These are phyloP conservation scores for Amylocarpus encephaloides DNA, from an alignment of 2,329 filamentous ascomycete species.

Conservation along the genomic window DNA sequence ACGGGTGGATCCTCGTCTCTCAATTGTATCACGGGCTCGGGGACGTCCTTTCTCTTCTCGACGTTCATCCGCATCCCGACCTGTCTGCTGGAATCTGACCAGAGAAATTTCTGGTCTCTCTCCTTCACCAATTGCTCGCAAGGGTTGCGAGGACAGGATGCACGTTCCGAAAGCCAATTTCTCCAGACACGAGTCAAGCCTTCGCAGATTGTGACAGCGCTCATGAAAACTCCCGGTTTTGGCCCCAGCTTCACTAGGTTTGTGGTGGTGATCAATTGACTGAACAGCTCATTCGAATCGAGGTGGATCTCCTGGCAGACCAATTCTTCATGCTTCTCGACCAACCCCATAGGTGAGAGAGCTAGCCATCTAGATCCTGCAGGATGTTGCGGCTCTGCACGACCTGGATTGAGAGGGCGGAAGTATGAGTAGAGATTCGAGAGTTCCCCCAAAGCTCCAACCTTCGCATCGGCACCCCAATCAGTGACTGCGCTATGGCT, in stretches of 20 bases:
- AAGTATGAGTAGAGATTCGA: conserved; percentile 18
- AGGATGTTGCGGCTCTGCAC: conserved; percentile 9
- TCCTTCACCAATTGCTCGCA: conserved; percentile 13
- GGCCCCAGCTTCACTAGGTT: conserved; percentile 63
- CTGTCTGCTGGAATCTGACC: conserved; percentile 57
- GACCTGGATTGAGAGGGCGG: conserved; percentile 14
- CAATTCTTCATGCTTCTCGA: conserved; percentile 33
- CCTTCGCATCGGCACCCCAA: conserved; percentile 28
- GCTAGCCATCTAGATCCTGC: conserved; percentile 33
- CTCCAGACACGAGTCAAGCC: conserved; percentile 66
- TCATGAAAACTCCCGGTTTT: conserved; percentile 54
- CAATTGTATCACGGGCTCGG: conserved; percentile 43
- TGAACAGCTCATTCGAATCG: conserved; percentile 65
- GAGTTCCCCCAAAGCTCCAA: conserved; percentile 31
- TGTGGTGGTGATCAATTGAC: conserved; percentile 63
- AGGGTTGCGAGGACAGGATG: not conserved
- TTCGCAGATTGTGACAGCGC: conserved; percentile 60
- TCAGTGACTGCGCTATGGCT: conserved; percentile 40
- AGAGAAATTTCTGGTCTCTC: conserved; percentile 48
- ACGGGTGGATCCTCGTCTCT: conserved; percentile 53
- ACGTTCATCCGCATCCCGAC: conserved; percentile 67
- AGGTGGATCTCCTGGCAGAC: conserved; percentile 57
- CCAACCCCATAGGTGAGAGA: conserved; percentile 23
- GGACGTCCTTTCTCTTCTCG: conserved; percentile 41
- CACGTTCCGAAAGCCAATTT: conserved; percentile 54